Percentiles rank a stretch among this genome's conserved stretches.
Conservation (phyloP, 345 rosid genomes). For the Bruguiera gymnorhiza region DNA sequence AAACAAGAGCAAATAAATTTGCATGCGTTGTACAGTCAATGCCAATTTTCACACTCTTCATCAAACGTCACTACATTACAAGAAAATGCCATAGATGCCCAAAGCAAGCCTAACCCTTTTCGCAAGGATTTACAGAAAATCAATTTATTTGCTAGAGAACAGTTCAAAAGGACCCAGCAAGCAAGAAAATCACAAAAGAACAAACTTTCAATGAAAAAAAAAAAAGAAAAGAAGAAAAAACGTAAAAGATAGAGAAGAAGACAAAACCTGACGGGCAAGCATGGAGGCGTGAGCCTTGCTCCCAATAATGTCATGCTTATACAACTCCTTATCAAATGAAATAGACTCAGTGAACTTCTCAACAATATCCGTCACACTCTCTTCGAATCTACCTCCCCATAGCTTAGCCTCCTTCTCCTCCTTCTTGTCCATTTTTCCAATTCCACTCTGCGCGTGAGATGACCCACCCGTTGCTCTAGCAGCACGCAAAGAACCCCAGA, state of each 20-base stretch:
- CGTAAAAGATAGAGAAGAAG: background rate
- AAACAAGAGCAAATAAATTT: background rate
- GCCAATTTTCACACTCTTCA: too few relatives aligned
- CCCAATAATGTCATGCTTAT: conserved; percentile 88
- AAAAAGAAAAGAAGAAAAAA: background rate
- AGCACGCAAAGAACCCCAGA: background rate
- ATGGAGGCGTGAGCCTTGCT: conserved; percentile 94
- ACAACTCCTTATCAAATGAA: conserved; percentile 79
- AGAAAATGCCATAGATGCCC: too few relatives aligned
- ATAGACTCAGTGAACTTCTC: conserved; percentile 95
- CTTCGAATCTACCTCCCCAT: conserved; percentile 97
- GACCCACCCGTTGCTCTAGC: conserved; percentile 12
- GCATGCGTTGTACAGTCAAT: background rate
- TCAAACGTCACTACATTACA: too few relatives aligned
- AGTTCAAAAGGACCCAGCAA: too few relatives aligned
- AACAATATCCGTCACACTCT: conserved; percentile 73
- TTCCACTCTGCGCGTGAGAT: conserved; percentile 6
- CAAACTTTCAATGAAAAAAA: conserved; percentile 11
- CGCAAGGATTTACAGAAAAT: too few relatives aligned
- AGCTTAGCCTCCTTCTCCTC: conserved; percentile 73
- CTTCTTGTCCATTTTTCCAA: background rate
- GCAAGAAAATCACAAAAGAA: background rate
- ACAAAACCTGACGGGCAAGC: conserved; percentile 76
- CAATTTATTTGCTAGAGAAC: too few relatives aligned
- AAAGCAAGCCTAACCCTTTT: too few relatives aligned